A percentile compares a stretch with the other conserved stretches of the same genome.
Conservation (phyloP, 148 eudicot genomes). For the Spergularia marina region DNA sequence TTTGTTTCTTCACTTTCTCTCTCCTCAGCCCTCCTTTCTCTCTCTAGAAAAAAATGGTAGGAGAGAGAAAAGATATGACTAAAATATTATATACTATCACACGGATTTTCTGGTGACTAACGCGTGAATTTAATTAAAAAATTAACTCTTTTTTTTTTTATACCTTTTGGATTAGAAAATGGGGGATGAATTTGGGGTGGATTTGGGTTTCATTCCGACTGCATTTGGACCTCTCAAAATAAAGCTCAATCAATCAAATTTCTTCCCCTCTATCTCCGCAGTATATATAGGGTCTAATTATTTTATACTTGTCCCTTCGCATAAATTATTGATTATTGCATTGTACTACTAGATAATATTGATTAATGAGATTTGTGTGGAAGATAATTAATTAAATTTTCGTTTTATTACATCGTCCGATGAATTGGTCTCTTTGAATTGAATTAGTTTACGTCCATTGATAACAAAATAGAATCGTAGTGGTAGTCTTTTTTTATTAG, state of each 20-base stretch:
- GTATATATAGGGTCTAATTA: constrained; percentile 17
- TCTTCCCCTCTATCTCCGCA: constrained; percentile 39
- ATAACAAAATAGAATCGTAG: no score
- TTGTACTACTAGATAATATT: not conserved
- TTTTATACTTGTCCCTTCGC: not conserved
- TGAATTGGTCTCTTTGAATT: no score
- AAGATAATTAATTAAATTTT: no score
- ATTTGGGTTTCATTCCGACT: constrained; percentile 95
- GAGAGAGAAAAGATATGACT: constrained; percentile 1
- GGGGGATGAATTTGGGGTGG: constrained; percentile 46
- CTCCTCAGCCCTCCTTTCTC: constrained; percentile 2
- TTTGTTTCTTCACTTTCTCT: constrained; percentile 16
- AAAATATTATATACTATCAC: constrained; percentile 21
- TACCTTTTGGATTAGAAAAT: constrained; percentile 11
- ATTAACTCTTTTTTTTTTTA: constrained; percentile 1
- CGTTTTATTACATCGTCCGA: not conserved
- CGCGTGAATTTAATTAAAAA: constrained; percentile 69
- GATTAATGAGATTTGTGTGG: not conserved
- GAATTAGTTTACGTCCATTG: no score
- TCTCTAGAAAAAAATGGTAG: not conserved
- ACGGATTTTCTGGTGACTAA: constrained; percentile 62
- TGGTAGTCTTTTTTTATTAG: no score
- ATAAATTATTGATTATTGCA: not conserved
- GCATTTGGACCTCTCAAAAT: constrained; percentile 43
- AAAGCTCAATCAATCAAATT: constrained; percentile 20